phyloP scores from a whole-genome alignment of 257 asterid species.

The Cinchona pubescens region DNA sequence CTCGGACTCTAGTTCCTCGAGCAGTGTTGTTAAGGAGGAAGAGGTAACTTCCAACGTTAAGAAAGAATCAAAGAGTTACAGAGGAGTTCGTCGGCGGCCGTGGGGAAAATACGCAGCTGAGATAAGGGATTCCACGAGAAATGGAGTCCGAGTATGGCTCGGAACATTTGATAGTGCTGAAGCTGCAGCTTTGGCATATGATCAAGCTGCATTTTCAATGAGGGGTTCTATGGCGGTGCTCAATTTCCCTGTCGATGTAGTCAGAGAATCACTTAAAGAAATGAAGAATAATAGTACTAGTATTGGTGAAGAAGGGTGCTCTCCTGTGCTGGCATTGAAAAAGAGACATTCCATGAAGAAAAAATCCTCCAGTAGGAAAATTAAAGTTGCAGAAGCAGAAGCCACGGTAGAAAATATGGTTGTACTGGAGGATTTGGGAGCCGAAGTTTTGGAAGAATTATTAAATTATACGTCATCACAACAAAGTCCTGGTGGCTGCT shows the following conservation, averaged over 20 bases:
- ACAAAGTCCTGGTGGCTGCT: not conserved
- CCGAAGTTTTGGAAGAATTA: conserved; percentile 55
- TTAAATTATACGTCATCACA: conserved; percentile 45
- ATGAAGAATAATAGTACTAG: too few relatives aligned
- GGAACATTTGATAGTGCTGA: conserved; percentile 87
- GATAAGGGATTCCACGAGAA: conserved; percentile 76
- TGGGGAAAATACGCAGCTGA: conserved; percentile 95
- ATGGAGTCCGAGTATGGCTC: conserved; percentile 78
- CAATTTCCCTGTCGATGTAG: conserved; percentile 69
- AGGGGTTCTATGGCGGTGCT: conserved; percentile 69
- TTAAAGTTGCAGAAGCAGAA: conserved; percentile 5
- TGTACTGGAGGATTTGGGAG: conserved; percentile 81
- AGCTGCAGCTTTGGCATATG: conserved; percentile 85
- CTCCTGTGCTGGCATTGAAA: conserved; percentile 78
- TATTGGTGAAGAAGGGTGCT: conserved; percentile 51
- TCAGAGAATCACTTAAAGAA: conserved; percentile 50
- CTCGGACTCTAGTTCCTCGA: conserved; percentile 25
- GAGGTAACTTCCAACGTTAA: conserved; percentile 41
- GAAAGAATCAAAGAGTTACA: conserved; percentile 24
- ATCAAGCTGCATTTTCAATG: conserved; percentile 78
- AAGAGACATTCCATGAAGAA: conserved; percentile 54
- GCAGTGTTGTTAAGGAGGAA: conserved; percentile 37
- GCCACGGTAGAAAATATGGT: conserved; percentile 36
- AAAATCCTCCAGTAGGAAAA: conserved; percentile 23
- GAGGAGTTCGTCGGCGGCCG: conserved; percentile 80